These are phyloP conservation scores for Houttuynia cordata DNA, from an alignment of 164 flowering plant species.

Conservation along the genomic window DNA sequence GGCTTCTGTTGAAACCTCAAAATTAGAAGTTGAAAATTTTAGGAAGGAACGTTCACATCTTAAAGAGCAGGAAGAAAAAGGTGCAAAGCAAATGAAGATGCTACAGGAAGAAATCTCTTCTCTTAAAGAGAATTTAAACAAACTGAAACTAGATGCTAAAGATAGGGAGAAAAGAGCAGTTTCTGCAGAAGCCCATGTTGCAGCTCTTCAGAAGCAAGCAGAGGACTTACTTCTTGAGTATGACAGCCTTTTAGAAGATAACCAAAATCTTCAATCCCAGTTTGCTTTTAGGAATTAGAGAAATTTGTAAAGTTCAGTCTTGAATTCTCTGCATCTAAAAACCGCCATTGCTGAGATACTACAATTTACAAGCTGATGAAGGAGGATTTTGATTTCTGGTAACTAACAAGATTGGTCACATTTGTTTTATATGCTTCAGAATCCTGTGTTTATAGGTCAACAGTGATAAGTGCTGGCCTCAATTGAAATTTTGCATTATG, in stretches of 20 bases:
- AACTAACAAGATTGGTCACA: too few relatives aligned
- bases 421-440: too few relatives aligned
- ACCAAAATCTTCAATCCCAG: slow-evolving; percentile 75
- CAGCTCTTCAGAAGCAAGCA: slow-evolving; percentile 81
- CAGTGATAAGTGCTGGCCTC: too few relatives aligned
- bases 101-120: slow-evolving; percentile 44
- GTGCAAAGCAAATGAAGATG: slow-evolving; percentile 33
- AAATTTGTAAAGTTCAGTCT: background rate
- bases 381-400: too few relatives aligned
- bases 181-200: slow-evolving; percentile 70
- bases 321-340: too few relatives aligned
- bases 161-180: slow-evolving; percentile 56
- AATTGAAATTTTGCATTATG: too few relatives aligned
- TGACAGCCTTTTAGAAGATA: slow-evolving; percentile 78
- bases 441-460: too few relatives aligned
- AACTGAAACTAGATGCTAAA: slow-evolving; percentile 46
- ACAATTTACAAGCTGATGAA: too few relatives aligned
- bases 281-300: slow-evolving; percentile 27
- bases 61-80: slow-evolving; percentile 61
- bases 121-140: slow-evolving; percentile 42
- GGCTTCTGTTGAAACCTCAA: slow-evolving; percentile 32
- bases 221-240: slow-evolving; percentile 89
- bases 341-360: too few relatives aligned
- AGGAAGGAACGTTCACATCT: slow-evolving; percentile 38
- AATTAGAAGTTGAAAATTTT: slow-evolving; percentile 54